Conservation (phyloP, 495 filamentous ascomycete species). For the Penicillium cataractarum region DNA sequence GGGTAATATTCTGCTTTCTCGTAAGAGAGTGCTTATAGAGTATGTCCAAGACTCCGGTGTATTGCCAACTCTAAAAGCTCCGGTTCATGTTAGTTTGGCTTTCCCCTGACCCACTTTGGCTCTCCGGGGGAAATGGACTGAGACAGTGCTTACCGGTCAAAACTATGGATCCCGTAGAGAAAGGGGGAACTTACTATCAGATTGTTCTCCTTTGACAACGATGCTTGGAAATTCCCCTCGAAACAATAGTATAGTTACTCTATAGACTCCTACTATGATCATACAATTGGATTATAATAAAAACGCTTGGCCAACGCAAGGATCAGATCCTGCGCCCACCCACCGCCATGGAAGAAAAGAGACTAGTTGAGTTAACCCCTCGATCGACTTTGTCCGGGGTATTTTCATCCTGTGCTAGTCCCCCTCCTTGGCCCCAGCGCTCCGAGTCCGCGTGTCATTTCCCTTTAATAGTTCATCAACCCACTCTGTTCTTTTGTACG, state of each 20-base stretch:
- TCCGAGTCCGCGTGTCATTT: background rate
- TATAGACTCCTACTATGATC: no score
- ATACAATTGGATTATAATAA: background rate
- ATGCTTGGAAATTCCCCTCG: no score
- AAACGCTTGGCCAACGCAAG: background rate
- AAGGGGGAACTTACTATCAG: no score
- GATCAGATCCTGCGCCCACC: background rate
- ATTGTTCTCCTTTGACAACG: no score
- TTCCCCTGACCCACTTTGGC: background rate
- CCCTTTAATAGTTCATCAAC: background rate
- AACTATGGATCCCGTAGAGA: no score
- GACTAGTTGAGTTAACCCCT: background rate
- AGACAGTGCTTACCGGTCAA: background rate
- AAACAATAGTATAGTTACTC: background rate
- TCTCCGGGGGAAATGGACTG: background rate
- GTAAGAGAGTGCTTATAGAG: no score
- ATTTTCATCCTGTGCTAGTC: background rate
- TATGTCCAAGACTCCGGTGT: background rate
- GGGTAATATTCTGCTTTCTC: no score
- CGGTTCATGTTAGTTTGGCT: background rate
- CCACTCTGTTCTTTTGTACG: no score
- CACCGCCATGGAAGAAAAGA: background rate
- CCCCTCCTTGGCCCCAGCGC: background rate
- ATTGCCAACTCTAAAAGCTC: background rate
- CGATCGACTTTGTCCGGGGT: no score